These are phyloP conservation scores for Coniochaeta prunicola DNA, from an alignment of 2,329 filamentous ascomycete genomes.

Conservation along the genomic window DNA sequence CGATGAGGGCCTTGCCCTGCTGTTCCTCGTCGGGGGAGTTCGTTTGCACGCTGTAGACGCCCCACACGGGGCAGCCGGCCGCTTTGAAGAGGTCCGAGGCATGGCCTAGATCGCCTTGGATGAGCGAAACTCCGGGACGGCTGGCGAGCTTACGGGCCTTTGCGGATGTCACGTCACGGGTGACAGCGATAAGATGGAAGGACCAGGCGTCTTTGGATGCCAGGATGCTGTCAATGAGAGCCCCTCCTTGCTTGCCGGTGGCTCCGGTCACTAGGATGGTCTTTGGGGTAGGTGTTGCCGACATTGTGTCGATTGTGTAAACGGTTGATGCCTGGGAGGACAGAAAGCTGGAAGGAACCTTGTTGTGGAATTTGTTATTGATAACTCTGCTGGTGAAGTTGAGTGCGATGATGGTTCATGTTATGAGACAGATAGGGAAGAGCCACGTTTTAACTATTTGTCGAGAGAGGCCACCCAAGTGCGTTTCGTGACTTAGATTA, in stretches of 20 bases:
- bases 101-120: constrained; percentile 48
- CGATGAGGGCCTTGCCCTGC: constrained; percentile 47
- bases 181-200: constrained; percentile 46
- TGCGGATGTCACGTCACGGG: constrained; percentile 38
- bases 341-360: neutral
- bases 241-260: constrained; percentile 23
- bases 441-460: neutral
- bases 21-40: constrained; percentile 30
- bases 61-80: constrained; percentile 35
- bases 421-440: neutral
- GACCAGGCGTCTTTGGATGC: constrained; percentile 3
- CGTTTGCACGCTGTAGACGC: constrained; percentile 50
- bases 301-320: neutral
- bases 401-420: neutral
- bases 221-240: constrained; percentile 18
- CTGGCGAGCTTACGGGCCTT: constrained; percentile 32
- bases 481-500: neutral
- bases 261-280: constrained; percentile 18
- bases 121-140: constrained; percentile 39
- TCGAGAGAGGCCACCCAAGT: neutral
- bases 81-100: constrained; percentile 36
- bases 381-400: neutral
- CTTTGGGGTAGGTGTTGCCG: constrained; percentile 1
- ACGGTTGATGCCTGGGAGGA: neutral
- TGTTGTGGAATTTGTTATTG: neutral